Evolutionary conservation across 768 basidiomycete genomes (phyloP).

Genomic region (Tricholoma saponaceum): DNA sequence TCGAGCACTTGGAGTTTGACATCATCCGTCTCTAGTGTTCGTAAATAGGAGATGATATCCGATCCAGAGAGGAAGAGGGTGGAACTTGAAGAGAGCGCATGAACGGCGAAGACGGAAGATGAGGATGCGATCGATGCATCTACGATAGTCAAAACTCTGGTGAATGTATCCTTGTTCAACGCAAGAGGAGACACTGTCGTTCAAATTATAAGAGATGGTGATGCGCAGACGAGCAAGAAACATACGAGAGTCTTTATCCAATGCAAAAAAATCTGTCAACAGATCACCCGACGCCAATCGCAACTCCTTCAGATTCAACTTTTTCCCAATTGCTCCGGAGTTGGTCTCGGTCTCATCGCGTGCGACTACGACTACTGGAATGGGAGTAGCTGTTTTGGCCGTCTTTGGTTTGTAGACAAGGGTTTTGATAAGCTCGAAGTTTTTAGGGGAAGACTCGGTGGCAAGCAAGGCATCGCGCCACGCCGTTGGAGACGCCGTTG

Average conservation of each 20-base stretch:
- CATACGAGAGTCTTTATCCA: conserved; percentile 85
- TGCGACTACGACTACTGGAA: conserved; percentile 86
- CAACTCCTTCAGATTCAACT: conserved; percentile 81
- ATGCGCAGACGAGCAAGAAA: conserved; percentile 12
- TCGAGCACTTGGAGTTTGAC: conserved; percentile 71
- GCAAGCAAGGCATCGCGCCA: conserved; percentile 75
- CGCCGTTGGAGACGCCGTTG: conserved; percentile 63
- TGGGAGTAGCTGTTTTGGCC: conserved; percentile 79
- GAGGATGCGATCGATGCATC: conserved; percentile 77
- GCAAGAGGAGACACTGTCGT: conserved; percentile 75
- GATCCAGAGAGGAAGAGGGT: conserved; percentile 79
- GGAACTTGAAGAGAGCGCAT: conserved; percentile 61
- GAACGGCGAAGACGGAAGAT: conserved; percentile 66
- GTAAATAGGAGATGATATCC: conserved; percentile 71
- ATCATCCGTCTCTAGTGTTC: conserved; percentile 62
- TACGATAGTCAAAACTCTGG: conserved; percentile 70
- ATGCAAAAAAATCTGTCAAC: conserved; percentile 75
- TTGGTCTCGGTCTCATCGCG: conserved; percentile 82
- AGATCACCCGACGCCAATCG: conserved; percentile 84
- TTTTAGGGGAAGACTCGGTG: conserved; percentile 43
- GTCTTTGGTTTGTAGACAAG: conserved; percentile 97
- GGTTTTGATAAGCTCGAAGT: conserved; percentile 77
- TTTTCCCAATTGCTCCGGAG: conserved; percentile 73
- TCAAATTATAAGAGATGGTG: conserved; percentile 11
- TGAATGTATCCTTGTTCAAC: conserved; percentile 59